Conservation (phyloP, 768 basidiomycete species). For the Fomitopsis pulvina region DNA sequence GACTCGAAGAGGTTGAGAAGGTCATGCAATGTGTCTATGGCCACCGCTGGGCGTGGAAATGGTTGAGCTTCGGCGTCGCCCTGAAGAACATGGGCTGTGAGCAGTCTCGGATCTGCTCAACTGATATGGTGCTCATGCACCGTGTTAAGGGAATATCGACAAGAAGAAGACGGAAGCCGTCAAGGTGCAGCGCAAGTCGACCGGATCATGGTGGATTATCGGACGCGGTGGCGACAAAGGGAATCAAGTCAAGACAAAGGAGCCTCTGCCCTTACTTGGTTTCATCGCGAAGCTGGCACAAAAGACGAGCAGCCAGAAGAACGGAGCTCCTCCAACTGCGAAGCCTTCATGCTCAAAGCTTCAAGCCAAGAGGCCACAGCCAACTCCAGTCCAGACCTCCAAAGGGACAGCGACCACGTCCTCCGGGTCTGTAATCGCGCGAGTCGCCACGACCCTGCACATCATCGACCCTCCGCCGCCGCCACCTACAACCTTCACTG, state of each 20-base stretch:
- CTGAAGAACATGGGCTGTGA: constrained; percentile 77
- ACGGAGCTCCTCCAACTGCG: not conserved
- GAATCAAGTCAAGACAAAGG: constrained; percentile 3
- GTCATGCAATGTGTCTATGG: constrained; percentile 62
- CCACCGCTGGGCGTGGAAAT: constrained; percentile 67
- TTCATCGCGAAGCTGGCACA: not conserved
- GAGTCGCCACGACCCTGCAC: not conserved
- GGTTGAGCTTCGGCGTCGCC: constrained; percentile 75
- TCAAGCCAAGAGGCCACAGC: not conserved
- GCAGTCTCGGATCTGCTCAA: constrained; percentile 23
- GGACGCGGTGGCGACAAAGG: constrained; percentile 8
- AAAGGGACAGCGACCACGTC: not conserved
- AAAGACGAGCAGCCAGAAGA: not conserved
- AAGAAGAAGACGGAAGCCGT: constrained; percentile 20
- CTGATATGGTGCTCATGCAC: not conserved
- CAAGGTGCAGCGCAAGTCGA: constrained; percentile 18
- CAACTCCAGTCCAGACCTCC: not conserved
- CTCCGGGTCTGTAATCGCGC: not conserved
- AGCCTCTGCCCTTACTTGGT: constrained; percentile 1
- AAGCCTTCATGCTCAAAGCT: not conserved
- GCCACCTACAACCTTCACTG: constrained; percentile 10
- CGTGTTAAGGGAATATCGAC: constrained; percentile 14
- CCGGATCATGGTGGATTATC: constrained; percentile 21
- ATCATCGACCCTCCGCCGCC: constrained; percentile 9
- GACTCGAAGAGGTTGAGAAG: constrained; percentile 64